Evolutionary conservation across 768 basidiomycete species (phyloP).

Genomic region (Gymnopilus junonius): DNA sequence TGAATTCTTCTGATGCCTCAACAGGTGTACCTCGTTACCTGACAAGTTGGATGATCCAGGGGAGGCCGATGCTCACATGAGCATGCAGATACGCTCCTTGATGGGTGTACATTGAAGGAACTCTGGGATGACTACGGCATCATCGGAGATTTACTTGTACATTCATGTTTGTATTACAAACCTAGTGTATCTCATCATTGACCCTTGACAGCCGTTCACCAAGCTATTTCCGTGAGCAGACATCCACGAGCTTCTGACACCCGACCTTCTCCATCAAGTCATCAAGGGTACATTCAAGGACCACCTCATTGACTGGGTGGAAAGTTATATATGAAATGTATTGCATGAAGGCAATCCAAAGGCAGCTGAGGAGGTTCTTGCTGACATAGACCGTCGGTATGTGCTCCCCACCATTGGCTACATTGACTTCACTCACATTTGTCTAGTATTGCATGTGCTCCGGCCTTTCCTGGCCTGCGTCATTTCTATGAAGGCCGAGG

Average conservation of each 20-base stretch:
- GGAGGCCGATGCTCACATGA: conserved; percentile 19
- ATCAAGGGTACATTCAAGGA: conserved; percentile 38
- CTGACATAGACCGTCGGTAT: conserved; percentile 39
- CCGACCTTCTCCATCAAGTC: conserved; percentile 41
- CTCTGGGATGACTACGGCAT: conserved; percentile 41
- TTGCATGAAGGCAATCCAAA: conserved; percentile 15
- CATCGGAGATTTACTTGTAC: conserved; percentile 15
- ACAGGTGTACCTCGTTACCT: conserved; percentile 10
- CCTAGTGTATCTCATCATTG: not conserved
- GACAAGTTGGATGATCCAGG: conserved; percentile 14
- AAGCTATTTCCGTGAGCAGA: conserved; percentile 34
- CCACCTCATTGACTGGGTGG: conserved; percentile 42
- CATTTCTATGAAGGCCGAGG: conserved; percentile 9
- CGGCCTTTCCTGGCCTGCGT: conserved; percentile 7
- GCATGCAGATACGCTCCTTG: conserved; percentile 24
- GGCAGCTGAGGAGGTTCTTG: conserved; percentile 27
- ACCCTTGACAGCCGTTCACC: conserved; percentile 31
- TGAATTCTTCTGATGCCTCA: not conserved
- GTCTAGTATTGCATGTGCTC: conserved; percentile 4
- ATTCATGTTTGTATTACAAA: not conserved
- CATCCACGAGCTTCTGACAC: conserved; percentile 35
- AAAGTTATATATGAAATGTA: conserved; percentile 27
- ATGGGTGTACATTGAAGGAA: conserved; percentile 17
- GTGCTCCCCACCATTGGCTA: not conserved
- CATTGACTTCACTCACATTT: not conserved